A percentile compares a stretch with the other conserved stretches of the same genome.
Evolutionary conservation across 306 rosid genomes (phyloP).

Genomic region (Fragaria ananassa): DNA sequence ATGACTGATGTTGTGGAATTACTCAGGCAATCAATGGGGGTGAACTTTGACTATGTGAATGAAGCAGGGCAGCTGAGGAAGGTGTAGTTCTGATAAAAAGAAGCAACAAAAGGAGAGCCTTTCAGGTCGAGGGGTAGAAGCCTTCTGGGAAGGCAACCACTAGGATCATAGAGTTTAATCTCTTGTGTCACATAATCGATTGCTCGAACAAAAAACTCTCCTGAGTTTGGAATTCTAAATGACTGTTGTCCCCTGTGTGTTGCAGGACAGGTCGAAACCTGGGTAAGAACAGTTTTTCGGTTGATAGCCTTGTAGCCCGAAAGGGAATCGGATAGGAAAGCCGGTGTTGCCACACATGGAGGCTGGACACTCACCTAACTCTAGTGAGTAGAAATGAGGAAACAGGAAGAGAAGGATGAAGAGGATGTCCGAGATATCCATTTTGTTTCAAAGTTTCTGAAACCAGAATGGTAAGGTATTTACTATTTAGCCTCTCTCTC

Average conservation of each 20-base stretch:
- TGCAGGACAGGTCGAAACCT: conserved; percentile 56
- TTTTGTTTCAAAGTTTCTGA: conserved; percentile 24
- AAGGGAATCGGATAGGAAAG: conserved; percentile 58
- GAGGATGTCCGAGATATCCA: conserved; percentile 33
- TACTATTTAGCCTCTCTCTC: conserved; percentile 6
- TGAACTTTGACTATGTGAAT: conserved; percentile 32
- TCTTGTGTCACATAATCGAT: conserved; percentile 45
- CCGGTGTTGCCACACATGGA: conserved; percentile 35
- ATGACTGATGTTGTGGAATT: conserved; percentile 55
- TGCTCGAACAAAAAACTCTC: conserved; percentile 42
- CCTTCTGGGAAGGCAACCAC: conserved; percentile 50
- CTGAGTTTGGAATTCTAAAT: conserved; percentile 42
- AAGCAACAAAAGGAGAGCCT: conserved; percentile 47
- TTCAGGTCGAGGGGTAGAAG: conserved; percentile 49
- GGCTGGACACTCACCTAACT: conserved; percentile 29
- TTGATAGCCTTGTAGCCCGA: conserved; percentile 32
- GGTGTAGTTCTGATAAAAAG: conserved; percentile 36
- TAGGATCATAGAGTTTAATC: conserved; percentile 57
- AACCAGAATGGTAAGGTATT: conserved; percentile 14
- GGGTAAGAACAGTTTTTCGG: conserved; percentile 53
- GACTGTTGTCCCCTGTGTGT: conserved; percentile 27
- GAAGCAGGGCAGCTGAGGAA: conserved; percentile 56
- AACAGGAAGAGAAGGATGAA: conserved; percentile 30
- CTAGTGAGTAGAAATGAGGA: conserved; percentile 25
- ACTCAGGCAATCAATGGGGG: conserved; percentile 52